Evolutionary conservation across 345 rosid species (phyloP).

Genomic region (Garcia nutans): DNA sequence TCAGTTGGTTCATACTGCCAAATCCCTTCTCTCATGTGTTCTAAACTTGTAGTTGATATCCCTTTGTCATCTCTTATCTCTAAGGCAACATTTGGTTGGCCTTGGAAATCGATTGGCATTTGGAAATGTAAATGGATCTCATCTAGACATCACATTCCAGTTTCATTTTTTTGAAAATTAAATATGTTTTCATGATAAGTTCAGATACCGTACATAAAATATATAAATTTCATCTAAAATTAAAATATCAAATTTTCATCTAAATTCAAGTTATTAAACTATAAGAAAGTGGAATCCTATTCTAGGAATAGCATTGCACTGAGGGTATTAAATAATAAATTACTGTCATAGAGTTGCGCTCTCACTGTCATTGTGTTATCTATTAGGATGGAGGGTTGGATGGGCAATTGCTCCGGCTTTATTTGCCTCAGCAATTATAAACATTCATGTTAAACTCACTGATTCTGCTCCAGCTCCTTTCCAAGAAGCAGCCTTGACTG

Average conservation of each 20-base stretch:
- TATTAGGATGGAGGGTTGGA: slow-evolving; percentile 60
- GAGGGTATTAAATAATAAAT: neutral
- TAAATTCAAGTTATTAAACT: neutral
- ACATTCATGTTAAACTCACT: slow-evolving; percentile 52
- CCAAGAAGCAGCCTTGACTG: slow-evolving; percentile 60
- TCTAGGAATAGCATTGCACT: neutral
- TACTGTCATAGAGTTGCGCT: slow-evolving; percentile 8
- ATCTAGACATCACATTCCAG: neutral
- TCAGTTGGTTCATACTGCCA: neutral
- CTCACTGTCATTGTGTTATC: slow-evolving; percentile 14
- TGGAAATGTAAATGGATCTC: neutral
- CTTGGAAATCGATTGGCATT: neutral
- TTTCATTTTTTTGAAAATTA: neutral
- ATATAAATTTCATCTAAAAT: neutral
- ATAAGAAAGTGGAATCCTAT: neutral
- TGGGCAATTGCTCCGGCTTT: slow-evolving; percentile 62
- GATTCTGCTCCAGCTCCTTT: slow-evolving; percentile 66
- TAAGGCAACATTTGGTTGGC: neutral
- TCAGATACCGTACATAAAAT: no score
- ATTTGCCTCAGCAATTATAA: slow-evolving; percentile 46
- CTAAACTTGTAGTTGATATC: neutral
- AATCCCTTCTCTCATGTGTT: neutral
- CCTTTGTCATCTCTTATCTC: neutral
- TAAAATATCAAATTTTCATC: neutral
- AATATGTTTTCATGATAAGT: neutral